A percentile compares a stretch with the other conserved stretches of the same genome.
These are phyloP conservation scores for Chaetomiaceae sp. DNA, from an alignment of 2,329 filamentous ascomycete species.

Conservation along the genomic window DNA sequence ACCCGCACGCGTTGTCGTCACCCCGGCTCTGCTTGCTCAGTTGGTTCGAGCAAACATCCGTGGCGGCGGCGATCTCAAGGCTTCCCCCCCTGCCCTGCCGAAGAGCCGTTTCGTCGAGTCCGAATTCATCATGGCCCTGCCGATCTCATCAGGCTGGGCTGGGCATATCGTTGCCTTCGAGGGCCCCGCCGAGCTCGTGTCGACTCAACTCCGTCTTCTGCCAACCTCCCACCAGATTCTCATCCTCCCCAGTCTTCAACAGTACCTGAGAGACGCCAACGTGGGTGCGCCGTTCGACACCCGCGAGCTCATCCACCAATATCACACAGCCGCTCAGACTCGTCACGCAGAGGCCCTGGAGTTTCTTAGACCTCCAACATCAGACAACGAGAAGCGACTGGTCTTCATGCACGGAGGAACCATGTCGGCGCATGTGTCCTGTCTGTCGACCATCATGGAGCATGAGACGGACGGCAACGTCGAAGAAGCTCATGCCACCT, in stretches of 20 bases:
- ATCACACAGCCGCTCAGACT: constrained; percentile 47
- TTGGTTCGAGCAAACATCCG: not conserved
- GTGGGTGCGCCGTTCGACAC: constrained; percentile 30
- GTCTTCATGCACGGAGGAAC: constrained; percentile 60
- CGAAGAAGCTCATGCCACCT: constrained; percentile 47
- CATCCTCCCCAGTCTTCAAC: constrained; percentile 50
- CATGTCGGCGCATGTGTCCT: constrained; percentile 49
- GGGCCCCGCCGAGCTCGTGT: constrained; percentile 50
- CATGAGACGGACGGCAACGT: constrained; percentile 48
- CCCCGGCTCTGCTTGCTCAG: not conserved
- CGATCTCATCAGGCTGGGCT: constrained; percentile 27
- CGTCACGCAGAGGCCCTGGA: constrained; percentile 46
- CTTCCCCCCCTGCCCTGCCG: not conserved
- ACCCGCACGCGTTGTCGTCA: not conserved
- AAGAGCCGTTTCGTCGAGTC: constrained; percentile 2
- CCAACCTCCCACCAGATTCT: constrained; percentile 56
- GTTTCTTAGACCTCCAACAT: constrained; percentile 47
- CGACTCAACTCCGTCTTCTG: constrained; percentile 56
- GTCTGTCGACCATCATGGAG: constrained; percentile 51
- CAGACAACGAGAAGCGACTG: constrained; percentile 45
- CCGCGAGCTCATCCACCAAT: constrained; percentile 38
- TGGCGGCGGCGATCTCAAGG: constrained; percentile 14
- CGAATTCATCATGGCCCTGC: constrained; percentile 24
- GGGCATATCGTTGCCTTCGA: constrained; percentile 59
- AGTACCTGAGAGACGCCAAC: constrained; percentile 39